Evolutionary conservation across 1,284 basidiomycete species (phyloP), one percentile per base, ranked within the genome.

Genomic region (Clitocybe nebularis): DNA sequence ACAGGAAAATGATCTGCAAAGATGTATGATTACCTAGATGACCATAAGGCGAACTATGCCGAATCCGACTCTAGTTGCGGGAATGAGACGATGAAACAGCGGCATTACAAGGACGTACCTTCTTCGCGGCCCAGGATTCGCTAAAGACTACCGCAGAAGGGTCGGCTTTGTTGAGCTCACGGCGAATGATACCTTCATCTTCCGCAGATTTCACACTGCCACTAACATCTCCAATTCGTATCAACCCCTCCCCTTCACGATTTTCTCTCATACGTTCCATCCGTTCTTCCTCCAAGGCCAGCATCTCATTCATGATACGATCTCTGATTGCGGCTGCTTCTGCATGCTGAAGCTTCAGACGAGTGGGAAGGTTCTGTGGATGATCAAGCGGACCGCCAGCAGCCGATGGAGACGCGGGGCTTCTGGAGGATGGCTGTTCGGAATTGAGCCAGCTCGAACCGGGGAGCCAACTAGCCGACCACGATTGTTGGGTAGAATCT

Each of bases 241-340:
- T 68, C 36, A 77, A 71, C 25, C 74, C 74, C 45, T 82, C 79
- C 10, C 71, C 74, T 34, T 79, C 70, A 10, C 71, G 66, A 43
- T 72, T 77, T 50, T 85, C 81, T 44, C 84, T 82, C 95, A 98
- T 99, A 10, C 94, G 79, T 44, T 87, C 80, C 83, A 99, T 95
- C 17, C 95, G 79, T 63, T 98, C 93, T 59, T 99, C 94, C 63
- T 99, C 95, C 19, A 99, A 70, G 28, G 90, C 76, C 57, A 97
- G 76, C 95, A 99, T 99, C 72, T 99, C 95, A 56, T 89, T 82
- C 96, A 99, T 99, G 56, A 99, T 99, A 19, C 93, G 77, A 54
- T 93, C 89, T 10, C 91, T 79, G 53, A 99, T 99, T 1, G 88
- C 88, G 0, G 89, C 77, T 0, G 92, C 93, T 61, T 96, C 90